phyloP scores from a whole-genome alignment of 2,329 filamentous ascomycete genomes.

The Penicillium sp. region DNA sequence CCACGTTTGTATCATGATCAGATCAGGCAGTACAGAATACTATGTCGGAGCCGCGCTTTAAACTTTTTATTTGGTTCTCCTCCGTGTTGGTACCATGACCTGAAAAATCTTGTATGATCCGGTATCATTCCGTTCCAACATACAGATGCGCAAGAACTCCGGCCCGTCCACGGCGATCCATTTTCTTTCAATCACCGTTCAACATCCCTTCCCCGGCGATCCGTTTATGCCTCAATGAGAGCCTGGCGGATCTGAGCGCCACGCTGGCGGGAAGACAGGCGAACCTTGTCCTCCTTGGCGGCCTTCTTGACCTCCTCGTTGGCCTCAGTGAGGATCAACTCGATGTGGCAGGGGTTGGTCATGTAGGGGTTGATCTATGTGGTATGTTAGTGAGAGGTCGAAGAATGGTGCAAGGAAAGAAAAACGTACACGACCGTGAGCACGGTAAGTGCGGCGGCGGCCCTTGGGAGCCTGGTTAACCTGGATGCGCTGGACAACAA shows the following conservation, averaged over 20 bases:
- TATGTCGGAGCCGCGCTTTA: conserved; percentile 27
- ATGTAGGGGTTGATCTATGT: conserved; percentile 99
- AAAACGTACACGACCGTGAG: conserved; percentile 94
- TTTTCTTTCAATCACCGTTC: conserved; percentile 32
- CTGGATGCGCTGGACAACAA: conserved; percentile 99
- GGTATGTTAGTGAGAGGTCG: neutral
- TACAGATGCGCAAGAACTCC: conserved; percentile 37
- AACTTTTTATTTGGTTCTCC: conserved; percentile 33
- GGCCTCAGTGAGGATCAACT: conserved; percentile 97
- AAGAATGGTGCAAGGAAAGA: neutral
- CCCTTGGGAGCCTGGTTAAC: conserved; percentile 99
- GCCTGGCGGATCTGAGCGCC: conserved; percentile 65
- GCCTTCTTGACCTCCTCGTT: conserved; percentile 96
- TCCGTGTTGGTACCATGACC: conserved; percentile 28
- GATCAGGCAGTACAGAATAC: conserved; percentile 26
- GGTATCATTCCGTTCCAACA: conserved; percentile 30
- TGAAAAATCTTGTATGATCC: conserved; percentile 30
- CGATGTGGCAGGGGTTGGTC: conserved; percentile 99
- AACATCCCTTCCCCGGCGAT: conserved; percentile 29
- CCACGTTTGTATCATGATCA: conserved; percentile 29
- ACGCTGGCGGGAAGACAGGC: conserved; percentile 90
- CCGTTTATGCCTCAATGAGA: conserved; percentile 57
- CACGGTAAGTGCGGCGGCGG: conserved; percentile 98
- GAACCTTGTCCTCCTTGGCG: conserved; percentile 61
- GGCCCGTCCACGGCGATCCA: conserved; percentile 32